phyloP scores from a whole-genome alignment of 805 yeast genomes.

The Schwanniomyces pseudopolymorphus region DNA sequence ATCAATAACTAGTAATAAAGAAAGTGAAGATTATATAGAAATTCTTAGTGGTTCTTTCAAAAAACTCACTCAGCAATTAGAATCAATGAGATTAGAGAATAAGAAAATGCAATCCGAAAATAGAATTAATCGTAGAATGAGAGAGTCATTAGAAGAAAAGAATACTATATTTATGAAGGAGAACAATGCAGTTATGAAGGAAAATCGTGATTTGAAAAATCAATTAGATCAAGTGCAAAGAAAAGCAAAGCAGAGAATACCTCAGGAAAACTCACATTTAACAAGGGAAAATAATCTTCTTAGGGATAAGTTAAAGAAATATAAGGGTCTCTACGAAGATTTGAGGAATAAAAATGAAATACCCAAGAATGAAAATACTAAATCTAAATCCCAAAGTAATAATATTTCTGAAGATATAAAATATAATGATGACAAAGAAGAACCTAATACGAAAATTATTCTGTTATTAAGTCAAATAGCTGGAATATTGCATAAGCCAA shows the following conservation, averaged over 20 bases:
- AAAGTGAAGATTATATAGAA: conserved; percentile 26
- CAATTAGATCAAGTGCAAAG: conserved; percentile 12
- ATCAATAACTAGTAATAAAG: conserved; percentile 16
- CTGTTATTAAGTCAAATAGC: conserved; percentile 4
- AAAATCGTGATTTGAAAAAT: conserved; percentile 1
- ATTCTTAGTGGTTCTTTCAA: conserved; percentile 27
- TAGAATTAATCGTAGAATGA: neutral
- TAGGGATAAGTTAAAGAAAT: conserved; percentile 33
- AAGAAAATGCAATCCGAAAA: neutral
- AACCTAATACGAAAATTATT: neutral
- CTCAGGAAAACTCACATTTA: conserved; percentile 19
- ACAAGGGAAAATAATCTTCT: conserved; percentile 28
- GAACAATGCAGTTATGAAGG: conserved; percentile 1
- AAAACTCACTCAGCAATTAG: conserved; percentile 20
- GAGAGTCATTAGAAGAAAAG: conserved; percentile 1
- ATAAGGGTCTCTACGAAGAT: conserved; percentile 29
- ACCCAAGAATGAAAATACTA: neutral
- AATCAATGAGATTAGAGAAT: conserved; percentile 3
- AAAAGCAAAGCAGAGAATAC: conserved; percentile 12
- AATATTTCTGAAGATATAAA: neutral
- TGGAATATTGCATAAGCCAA: neutral
- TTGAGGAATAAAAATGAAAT: conserved; percentile 1
- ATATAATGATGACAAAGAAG: neutral
- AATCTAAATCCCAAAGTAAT: neutral
- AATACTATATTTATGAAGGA: conserved; percentile 5